These are phyloP conservation scores for Litchi chinensis DNA, from an alignment of 345 rosid species.

Conservation along the genomic window DNA sequence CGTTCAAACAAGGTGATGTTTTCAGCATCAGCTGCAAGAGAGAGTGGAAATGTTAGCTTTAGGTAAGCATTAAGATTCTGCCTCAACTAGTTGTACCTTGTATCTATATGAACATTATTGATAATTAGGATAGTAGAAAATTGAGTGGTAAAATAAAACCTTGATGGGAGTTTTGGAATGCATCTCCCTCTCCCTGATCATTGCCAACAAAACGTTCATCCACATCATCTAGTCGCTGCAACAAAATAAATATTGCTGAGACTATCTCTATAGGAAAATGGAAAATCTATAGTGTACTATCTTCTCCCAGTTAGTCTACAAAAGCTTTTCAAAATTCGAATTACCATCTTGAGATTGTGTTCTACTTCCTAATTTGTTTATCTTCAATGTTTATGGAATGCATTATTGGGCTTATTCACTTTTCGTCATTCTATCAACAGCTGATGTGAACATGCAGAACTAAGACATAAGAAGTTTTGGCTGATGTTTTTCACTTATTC, in stretches of 20 bases:
- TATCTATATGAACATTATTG: background rate
- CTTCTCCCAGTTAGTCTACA: background rate
- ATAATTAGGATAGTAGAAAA: background rate
- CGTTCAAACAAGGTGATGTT: constrained; percentile 70
- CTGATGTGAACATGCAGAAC: background rate
- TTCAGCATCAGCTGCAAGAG: constrained; percentile 63
- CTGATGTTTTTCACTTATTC: background rate
- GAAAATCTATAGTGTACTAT: background rate
- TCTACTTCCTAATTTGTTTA: background rate
- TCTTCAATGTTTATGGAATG: background rate
- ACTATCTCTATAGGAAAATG: background rate
- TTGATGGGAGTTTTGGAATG: constrained; percentile 60
- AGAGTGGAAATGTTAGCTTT: constrained; percentile 23
- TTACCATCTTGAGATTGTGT: background rate
- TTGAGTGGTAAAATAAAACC: constrained; percentile 40
- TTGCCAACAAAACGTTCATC: constrained; percentile 44
- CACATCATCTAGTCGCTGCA: constrained; percentile 71
- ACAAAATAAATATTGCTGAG: background rate
- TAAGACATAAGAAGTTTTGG: background rate
- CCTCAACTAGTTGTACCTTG: constrained; percentile 1
- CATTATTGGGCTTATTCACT: background rate
- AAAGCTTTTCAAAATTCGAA: background rate
- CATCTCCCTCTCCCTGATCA: constrained; percentile 44
- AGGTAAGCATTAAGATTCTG: background rate
- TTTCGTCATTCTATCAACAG: background rate